Evolutionary conservation across 192 early-diverging fungal species (phyloP).

Genomic region (Mortierella antarctica): DNA sequence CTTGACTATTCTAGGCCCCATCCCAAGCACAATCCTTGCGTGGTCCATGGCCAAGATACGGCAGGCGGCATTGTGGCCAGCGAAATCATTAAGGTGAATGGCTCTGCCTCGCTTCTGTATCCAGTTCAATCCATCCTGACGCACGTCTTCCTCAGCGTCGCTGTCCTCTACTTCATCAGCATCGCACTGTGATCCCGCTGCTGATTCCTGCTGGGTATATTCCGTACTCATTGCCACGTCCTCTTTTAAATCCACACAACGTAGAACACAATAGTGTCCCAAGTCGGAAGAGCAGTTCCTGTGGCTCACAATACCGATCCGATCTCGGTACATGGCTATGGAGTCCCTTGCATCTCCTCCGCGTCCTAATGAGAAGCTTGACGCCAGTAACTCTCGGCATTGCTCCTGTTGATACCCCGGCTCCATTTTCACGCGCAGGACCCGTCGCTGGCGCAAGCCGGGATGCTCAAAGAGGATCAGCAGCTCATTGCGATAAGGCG

Average conservation of each 20-base stretch:
- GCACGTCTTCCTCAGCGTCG: neutral
- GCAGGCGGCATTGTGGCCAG: slow-evolving; percentile 23
- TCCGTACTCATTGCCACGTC: slow-evolving; percentile 26
- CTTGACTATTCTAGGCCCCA: slow-evolving; percentile 28
- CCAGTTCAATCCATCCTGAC: neutral
- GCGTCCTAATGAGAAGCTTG: slow-evolving; percentile 16
- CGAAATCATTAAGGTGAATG: slow-evolving; percentile 22
- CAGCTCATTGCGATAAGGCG: slow-evolving; percentile 18
- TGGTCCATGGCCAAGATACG: slow-evolving; percentile 37
- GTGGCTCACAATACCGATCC: slow-evolving; percentile 40
- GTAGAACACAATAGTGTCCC: slow-evolving; percentile 36
- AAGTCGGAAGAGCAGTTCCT: slow-evolving; percentile 22
- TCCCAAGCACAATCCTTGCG: slow-evolving; percentile 38
- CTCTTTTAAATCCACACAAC: slow-evolving; percentile 16
- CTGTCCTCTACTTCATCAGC: neutral
- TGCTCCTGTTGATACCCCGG: slow-evolving; percentile 12
- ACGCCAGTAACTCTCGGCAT: slow-evolving; percentile 1
- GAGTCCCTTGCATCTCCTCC: slow-evolving; percentile 43
- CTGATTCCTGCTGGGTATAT: slow-evolving; percentile 2
- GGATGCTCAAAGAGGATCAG: slow-evolving; percentile 36
- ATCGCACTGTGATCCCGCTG: neutral
- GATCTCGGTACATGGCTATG: slow-evolving; percentile 35
- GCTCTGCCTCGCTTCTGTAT: slow-evolving; percentile 5
- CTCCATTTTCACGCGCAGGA: slow-evolving; percentile 12
- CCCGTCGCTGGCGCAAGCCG: slow-evolving; percentile 21